Evolutionary conservation across 805 yeast species (phyloP).

Genomic region (Yamadazyma phyllophila): DNA sequence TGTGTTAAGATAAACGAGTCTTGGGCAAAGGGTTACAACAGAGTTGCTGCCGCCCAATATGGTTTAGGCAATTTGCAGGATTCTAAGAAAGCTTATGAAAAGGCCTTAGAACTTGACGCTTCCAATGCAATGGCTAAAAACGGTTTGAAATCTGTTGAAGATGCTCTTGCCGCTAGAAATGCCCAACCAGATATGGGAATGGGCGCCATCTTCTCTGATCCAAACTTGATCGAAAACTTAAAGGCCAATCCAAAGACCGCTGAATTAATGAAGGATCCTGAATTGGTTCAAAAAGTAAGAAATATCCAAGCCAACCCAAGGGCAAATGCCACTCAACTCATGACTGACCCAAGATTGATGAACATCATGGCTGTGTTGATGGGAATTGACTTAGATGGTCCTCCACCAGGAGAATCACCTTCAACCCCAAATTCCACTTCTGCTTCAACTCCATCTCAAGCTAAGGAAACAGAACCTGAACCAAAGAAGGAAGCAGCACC

Average conservation of each 20-base stretch:
- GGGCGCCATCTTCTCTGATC: constrained; percentile 76
- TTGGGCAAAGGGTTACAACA: constrained; percentile 95
- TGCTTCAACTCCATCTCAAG: constrained; percentile 10
- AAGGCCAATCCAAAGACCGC: constrained; percentile 83
- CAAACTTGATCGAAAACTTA: constrained; percentile 71
- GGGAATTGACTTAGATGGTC: constrained; percentile 70
- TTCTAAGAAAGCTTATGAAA: constrained; percentile 68
- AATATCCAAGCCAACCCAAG: constrained; percentile 69
- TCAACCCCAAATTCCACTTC: constrained; percentile 21
- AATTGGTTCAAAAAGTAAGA: constrained; percentile 66
- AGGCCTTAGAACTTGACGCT: constrained; percentile 80
- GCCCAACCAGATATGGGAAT: constrained; percentile 71
- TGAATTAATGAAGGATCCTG: constrained; percentile 84
- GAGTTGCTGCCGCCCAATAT: constrained; percentile 89
- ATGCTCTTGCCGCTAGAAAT: constrained; percentile 52
- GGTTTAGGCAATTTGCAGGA: constrained; percentile 82
- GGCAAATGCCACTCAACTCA: constrained; percentile 64
- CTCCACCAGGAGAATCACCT: constrained; percentile 20
- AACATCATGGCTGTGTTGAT: constrained; percentile 79
- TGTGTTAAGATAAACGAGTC: constrained; percentile 76
- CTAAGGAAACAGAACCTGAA: constrained; percentile 17
- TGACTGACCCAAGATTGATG: constrained; percentile 84
- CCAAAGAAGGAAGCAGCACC: constrained; percentile 18
- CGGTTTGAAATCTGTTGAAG: constrained; percentile 71
- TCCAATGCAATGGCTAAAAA: constrained; percentile 81